These are phyloP conservation scores for Fusarium chaquense DNA, from an alignment of 2,329 filamentous ascomycete genomes.

Conservation along the genomic window DNA sequence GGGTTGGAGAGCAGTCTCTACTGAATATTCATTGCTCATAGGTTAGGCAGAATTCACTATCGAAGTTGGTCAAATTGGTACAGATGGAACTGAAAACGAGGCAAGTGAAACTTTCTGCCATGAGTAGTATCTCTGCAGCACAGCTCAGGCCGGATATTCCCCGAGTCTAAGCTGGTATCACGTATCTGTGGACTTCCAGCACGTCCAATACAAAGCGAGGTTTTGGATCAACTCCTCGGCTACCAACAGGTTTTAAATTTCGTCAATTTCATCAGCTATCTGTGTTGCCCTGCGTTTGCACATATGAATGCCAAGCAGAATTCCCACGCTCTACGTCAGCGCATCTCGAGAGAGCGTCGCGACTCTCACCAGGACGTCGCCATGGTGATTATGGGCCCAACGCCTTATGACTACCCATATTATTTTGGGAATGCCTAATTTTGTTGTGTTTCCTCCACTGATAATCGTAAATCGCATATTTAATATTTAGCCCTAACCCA, in stretches of 20 bases:
- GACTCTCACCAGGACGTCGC: slow-evolving; percentile 33
- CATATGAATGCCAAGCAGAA: slow-evolving; percentile 34
- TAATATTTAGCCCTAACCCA: slow-evolving; percentile 41
- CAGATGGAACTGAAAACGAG: background rate
- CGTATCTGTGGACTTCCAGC: background rate
- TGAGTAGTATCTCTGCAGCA: background rate
- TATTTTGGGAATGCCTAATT: slow-evolving; percentile 43
- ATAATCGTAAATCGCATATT: slow-evolving; percentile 45
- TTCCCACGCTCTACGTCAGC: slow-evolving; percentile 30
- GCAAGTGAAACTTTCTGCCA: background rate
- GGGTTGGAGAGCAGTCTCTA: slow-evolving; percentile 34
- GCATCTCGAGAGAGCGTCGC: slow-evolving; percentile 34
- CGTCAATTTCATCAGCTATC: slow-evolving; percentile 46
- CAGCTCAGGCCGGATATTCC: background rate
- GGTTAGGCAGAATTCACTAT: slow-evolving; percentile 5
- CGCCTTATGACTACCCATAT: slow-evolving; percentile 41
- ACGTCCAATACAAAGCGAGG: background rate
- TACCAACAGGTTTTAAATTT: slow-evolving; percentile 20
- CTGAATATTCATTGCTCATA: slow-evolving; percentile 25
- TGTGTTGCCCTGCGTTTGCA: slow-evolving; percentile 37
- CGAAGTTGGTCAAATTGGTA: background rate
- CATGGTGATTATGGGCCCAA: slow-evolving; percentile 38
- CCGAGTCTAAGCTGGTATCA: background rate
- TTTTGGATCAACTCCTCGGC: background rate
- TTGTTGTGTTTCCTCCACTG: slow-evolving; percentile 41